Base-by-base conservation (phyloP, 2,329 filamentous ascomycete genomes). In the Alternaria infectoria region DNA sequence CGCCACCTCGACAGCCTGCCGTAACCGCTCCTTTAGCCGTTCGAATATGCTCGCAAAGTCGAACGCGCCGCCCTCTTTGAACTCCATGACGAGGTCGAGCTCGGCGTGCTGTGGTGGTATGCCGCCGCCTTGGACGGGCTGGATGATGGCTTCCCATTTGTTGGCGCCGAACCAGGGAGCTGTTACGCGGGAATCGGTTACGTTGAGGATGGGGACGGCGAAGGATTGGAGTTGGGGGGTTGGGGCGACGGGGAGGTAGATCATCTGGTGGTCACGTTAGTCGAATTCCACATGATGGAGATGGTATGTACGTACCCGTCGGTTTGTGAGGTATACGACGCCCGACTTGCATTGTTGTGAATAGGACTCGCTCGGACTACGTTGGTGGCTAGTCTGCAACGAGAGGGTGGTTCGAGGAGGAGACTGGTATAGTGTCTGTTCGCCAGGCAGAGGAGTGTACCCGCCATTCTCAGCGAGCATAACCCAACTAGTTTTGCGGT, bases 111-210 rank as follows among this genome's bases (percentile, higher is more conserved):
- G 87, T 6, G 90, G 82, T 1, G 94, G 92, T 54, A 97, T 92
- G 54, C 93, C 92, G 40, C 96, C 96, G 36, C 92, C 92, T 1
- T 90, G 83, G 23, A 97, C 92, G 2, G 95, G 93, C 72, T 91
- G 90, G 62, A 96, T 89, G 47, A 90, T 83, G 23, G 91, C 91
- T 59, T 89, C 89, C 94, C 94, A 98, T 69, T 92, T 91, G 84
- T 97, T 97, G 5, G 93, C 91, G 19, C 95, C 94, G 79, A 97
- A 97, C 85, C 94, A 97, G 32, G 95, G 94, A 3, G 94, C 92
- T 30, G 90, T 89, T 64, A 96, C 91, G 74, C 92, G 92, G 7
- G 91, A 91, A 80, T 98, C 95, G 80, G 92, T 88, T 47, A 97
- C 87, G 77, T 95, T 94, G 67, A 97, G 87, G 64, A 97, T 91